Evolutionary conservation across 2,329 filamentous ascomycete species (phyloP).

Genomic region (Chrysoporthe cubensis): DNA sequence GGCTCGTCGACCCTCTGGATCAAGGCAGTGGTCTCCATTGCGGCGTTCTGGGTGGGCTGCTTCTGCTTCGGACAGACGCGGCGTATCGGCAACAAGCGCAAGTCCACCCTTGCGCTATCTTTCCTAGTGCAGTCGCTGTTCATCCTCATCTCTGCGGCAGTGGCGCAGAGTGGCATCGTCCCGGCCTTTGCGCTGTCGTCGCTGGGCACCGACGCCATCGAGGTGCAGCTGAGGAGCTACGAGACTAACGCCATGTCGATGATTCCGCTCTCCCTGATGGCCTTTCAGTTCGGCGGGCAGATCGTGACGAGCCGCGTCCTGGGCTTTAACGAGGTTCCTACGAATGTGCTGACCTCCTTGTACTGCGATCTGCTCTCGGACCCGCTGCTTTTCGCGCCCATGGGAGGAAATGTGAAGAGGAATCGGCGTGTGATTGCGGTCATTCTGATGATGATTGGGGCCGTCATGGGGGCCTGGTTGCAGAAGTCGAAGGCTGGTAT

Average conservation of each 20-base stretch:
- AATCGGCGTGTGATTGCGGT: constrained; percentile 51
- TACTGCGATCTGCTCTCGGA: constrained; percentile 60
- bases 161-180: constrained; percentile 52
- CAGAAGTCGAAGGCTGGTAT: constrained; percentile 47
- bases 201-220: constrained; percentile 44
- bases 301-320: constrained; percentile 56
- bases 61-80: constrained; percentile 47
- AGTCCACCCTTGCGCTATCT: constrained; percentile 45
- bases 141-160: constrained; percentile 55
- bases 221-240: constrained; percentile 31
- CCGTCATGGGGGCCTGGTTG: constrained; percentile 52
- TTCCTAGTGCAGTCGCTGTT: constrained; percentile 57
- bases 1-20: constrained; percentile 50
- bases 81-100: constrained; percentile 30
- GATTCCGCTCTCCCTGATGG: constrained; percentile 49
- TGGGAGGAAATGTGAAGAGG: constrained; percentile 51
- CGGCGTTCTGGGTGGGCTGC: constrained; percentile 57
- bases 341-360: constrained; percentile 58
- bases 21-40: constrained; percentile 49
- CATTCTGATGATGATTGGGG: constrained; percentile 49
- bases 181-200: constrained; percentile 43
- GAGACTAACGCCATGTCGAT: constrained; percentile 44
- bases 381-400: constrained; percentile 48
- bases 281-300: constrained; percentile 59
- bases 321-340: constrained; percentile 58